Conservation (phyloP, 805 yeast species). For the Yarrowia hollandica region DNA sequence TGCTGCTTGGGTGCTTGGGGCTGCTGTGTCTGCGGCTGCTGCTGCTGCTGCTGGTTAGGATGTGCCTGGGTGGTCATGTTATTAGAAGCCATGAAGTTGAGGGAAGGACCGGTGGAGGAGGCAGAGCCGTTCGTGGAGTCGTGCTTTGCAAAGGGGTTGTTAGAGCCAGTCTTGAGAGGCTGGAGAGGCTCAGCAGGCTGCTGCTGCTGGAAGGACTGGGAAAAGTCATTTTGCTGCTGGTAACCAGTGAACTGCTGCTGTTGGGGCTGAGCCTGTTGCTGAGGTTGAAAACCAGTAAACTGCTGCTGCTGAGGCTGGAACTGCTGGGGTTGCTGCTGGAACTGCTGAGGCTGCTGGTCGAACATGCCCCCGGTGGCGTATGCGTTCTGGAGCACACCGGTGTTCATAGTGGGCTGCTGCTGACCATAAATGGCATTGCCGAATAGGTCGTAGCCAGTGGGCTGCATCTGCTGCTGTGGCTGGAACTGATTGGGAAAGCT, state of each 20-base stretch:
- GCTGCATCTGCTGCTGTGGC: constrained; percentile 40
- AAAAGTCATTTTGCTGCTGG: constrained; percentile 52
- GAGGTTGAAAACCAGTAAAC: constrained; percentile 40
- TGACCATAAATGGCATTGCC: constrained; percentile 54
- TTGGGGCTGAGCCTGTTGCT: constrained; percentile 46
- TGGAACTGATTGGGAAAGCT: constrained; percentile 45
- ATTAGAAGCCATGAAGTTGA: constrained; percentile 24
- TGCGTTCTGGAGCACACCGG: constrained; percentile 55
- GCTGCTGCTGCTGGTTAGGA: constrained; percentile 32
- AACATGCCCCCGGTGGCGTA: constrained; percentile 39
- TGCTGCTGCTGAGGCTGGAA: constrained; percentile 48
- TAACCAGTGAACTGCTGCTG: constrained; percentile 49
- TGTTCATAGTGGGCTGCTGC: constrained; percentile 51
- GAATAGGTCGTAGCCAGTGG: constrained; percentile 51
- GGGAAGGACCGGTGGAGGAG: constrained; percentile 25
- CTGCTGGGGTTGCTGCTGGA: constrained; percentile 48
- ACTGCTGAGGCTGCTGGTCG: constrained; percentile 30
- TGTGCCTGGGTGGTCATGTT: constrained; percentile 19
- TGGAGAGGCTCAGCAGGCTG: constrained; percentile 60
- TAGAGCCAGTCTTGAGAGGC: constrained; percentile 69
- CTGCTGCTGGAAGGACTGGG: constrained; percentile 62
- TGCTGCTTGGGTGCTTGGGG: constrained; percentile 36
- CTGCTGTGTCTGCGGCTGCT: constrained; percentile 40
- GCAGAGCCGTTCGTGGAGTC: constrained; percentile 19
- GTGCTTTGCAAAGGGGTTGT: constrained; percentile 69